Evolutionary conservation across 2,329 filamentous ascomycete species (phyloP).

Genomic region (Trichoderma aggressivum): DNA sequence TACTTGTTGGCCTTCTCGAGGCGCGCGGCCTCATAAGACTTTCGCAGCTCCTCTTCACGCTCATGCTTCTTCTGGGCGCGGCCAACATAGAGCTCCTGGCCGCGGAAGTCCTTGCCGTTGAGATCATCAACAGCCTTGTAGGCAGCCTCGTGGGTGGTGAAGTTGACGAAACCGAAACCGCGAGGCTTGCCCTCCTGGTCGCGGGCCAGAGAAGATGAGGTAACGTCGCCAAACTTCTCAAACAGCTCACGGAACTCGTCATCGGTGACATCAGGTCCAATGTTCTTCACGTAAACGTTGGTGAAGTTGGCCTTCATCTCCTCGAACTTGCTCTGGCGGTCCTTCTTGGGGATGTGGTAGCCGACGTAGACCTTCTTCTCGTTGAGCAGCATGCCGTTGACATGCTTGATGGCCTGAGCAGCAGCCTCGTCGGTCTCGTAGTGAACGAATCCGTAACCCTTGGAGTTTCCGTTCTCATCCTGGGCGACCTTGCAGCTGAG

Average conservation of each 20-base stretch:
- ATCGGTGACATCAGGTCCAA: constrained; percentile 77
- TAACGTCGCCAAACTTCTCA: constrained; percentile 88
- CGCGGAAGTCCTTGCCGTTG: constrained; percentile 87
- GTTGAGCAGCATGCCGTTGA: constrained; percentile 99
- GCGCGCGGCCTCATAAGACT: constrained; percentile 96
- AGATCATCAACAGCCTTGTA: constrained; percentile 84
- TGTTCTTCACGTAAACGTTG: constrained; percentile 99
- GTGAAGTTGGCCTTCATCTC: constrained; percentile 99
- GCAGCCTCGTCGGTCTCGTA: constrained; percentile 99
- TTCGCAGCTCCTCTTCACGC: constrained; percentile 98
- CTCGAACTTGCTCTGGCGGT: constrained; percentile 99
- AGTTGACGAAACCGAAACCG: constrained; percentile 96
- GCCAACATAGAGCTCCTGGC: constrained; percentile 95
- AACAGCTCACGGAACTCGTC: constrained; percentile 94
- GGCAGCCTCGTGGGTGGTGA: constrained; percentile 84
- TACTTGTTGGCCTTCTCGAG: constrained; percentile 99
- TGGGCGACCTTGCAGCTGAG: constrained; percentile 99
- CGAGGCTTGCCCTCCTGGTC: constrained; percentile 89
- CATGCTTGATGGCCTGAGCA: constrained; percentile 95
- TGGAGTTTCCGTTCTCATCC: constrained; percentile 94
- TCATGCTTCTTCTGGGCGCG: constrained; percentile 99
- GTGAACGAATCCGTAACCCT: constrained; percentile 98
- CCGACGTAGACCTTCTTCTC: constrained; percentile 99
- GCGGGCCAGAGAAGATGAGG: constrained; percentile 89
- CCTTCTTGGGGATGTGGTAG: constrained; percentile 99